phyloP scores from a whole-genome alignment of 176 grass and related monocot species.

The Chrysopogon serrulatus region DNA sequence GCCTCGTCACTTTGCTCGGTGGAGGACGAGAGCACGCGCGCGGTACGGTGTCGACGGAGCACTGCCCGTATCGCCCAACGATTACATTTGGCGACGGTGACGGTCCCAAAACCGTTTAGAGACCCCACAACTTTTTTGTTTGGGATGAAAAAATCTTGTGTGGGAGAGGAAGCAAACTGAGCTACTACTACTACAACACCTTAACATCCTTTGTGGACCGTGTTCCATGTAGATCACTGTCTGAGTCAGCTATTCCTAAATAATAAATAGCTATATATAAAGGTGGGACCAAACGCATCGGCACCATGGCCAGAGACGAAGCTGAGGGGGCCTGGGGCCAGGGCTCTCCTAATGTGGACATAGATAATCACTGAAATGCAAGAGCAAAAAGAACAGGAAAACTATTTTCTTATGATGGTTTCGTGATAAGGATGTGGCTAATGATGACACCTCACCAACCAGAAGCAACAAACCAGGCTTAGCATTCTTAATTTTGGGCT shows the following conservation, averaged over 20 bases:
- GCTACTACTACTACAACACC: neutral
- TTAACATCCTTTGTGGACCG: neutral
- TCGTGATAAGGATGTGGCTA: conserved; percentile 26
- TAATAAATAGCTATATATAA: no score
- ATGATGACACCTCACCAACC: conserved; percentile 38
- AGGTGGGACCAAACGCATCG: conserved; percentile 6
- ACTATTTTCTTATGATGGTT: conserved; percentile 4
- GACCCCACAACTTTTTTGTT: neutral
- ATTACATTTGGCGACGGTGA: neutral
- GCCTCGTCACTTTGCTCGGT: neutral
- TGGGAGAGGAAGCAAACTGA: neutral
- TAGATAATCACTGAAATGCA: conserved; percentile 6
- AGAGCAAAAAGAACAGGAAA: neutral
- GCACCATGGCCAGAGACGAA: neutral
- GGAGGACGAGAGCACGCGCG: neutral
- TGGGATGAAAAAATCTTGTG: no score
- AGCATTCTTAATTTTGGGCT: neutral
- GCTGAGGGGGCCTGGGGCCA: neutral
- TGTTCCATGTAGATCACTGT: neutral
- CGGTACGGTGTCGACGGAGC: neutral
- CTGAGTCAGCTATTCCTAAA: conserved; percentile 13
- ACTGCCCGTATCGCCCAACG: neutral
- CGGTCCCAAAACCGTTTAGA: neutral
- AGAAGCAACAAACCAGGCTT: conserved; percentile 23
- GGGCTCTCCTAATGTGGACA: conserved; percentile 23